phyloP scores from a whole-genome alignment of 2,329 filamentous ascomycete species.

The Botryosphaeria dothidea region DNA sequence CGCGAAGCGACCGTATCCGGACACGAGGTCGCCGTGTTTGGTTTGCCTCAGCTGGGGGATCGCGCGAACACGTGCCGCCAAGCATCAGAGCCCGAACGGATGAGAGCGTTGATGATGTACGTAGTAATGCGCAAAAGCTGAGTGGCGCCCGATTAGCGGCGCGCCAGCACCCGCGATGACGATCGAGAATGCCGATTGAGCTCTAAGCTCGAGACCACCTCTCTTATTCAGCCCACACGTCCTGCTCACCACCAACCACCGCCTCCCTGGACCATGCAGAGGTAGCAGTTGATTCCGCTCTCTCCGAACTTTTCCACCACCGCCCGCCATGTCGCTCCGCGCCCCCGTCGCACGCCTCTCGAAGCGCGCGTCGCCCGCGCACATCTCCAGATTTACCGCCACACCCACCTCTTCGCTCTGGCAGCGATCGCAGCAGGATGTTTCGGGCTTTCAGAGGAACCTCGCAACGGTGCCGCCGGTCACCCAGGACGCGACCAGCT shows the following conservation, averaged over 20 bases:
- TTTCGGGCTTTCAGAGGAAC: neutral
- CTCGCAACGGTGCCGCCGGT: constrained; percentile 64
- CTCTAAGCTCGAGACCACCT: constrained; percentile 1
- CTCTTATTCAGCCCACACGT: constrained; percentile 1
- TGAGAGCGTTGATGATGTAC: neutral
- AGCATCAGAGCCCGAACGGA: neutral
- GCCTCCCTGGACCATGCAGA: constrained; percentile 4
- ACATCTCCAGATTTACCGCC: constrained; percentile 31
- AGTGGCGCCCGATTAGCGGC: constrained; percentile 16
- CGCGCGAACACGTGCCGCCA: constrained; percentile 13
- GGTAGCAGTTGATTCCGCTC: constrained; percentile 12
- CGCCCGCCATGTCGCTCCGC: constrained; percentile 40
- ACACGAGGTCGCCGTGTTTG: constrained; percentile 1
- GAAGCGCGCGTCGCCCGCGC: constrained; percentile 32
- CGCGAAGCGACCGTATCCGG: neutral
- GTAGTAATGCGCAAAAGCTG: constrained; percentile 9
- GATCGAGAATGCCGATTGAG: constrained; percentile 8
- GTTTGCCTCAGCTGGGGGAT: neutral
- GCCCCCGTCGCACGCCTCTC: constrained; percentile 34
- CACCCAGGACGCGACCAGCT: constrained; percentile 70
- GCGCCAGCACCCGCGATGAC: constrained; percentile 16
- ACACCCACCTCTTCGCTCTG: constrained; percentile 37
- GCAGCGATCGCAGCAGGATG: constrained; percentile 23
- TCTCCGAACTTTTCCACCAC: constrained; percentile 22
- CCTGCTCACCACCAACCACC: neutral